phyloP scores from a whole-genome alignment of 345 rosid genomes.

The Dovyalis caffra region DNA sequence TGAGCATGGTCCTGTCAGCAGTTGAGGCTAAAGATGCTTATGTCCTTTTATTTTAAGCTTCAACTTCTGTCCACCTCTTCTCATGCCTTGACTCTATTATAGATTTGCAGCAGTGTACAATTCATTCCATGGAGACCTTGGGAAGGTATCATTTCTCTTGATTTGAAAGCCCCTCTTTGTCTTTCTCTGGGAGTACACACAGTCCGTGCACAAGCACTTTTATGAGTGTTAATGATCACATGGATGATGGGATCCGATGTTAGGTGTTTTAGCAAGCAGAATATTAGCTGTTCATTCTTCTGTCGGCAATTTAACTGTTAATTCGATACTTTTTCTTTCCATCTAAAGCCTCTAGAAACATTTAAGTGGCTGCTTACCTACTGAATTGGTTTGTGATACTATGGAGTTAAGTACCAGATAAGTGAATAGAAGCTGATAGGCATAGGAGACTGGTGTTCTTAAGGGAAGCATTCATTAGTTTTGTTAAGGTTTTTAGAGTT shows the following conservation, averaged over 20 bases:
- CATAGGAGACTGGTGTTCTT: not conserved
- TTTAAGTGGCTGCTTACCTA: not conserved
- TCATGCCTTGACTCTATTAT: conserved; percentile 35
- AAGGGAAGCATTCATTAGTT: not conserved
- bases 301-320: not conserved
- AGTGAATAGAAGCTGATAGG: not conserved
- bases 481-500: not conserved
- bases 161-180: no score
- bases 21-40: not conserved
- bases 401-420: not conserved
- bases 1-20: not conserved
- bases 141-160: conserved; percentile 58
- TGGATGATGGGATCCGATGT: not conserved
- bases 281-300: not conserved
- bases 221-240: not conserved
- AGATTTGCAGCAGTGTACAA: conserved; percentile 90
- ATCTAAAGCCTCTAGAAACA: not conserved
- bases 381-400: not conserved
- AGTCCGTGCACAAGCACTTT: not conserved
- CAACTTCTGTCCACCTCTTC: no score
- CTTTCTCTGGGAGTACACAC: no score
- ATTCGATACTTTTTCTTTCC: not conserved
- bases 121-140: conserved; percentile 95
- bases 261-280: conserved; percentile 1
- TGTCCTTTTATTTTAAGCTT: no score